Base-by-base conservation (phyloP, 306 rosid genomes). In the Cucurbita maxima region DNA sequence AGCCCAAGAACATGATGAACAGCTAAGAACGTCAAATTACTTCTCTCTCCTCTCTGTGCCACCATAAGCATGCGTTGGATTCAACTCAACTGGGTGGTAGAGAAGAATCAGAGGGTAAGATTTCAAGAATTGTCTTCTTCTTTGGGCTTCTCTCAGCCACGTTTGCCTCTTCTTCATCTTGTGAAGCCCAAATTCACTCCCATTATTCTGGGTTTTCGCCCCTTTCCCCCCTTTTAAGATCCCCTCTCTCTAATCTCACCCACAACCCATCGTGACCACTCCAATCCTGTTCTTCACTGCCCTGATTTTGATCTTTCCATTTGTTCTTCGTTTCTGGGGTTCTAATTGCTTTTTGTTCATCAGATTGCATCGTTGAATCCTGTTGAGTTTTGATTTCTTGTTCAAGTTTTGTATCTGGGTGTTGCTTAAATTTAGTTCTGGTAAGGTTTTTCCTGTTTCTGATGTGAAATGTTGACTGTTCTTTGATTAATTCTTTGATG, bases 171-270 rank as follows among this genome's bases (percentile, higher is more conserved):
- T 34, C 73, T 45, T 69, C 57, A 22, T 25, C 38, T 7, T 51
- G 58, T 69, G 57, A 69, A 48, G 43, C 73, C 73, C 73, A 69
- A 22, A 69, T 69, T 69, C 73, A 69, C 7, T 69, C 73, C 58
- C 19, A 48, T 34, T 13, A 14, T 25, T 13, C 20, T 47, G 56
- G 73, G 20, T 45, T 69, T 43, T 43, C 36, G 1, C 34, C 36
- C 30, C 9, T 58, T 61, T 59, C n/a, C 5, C 67, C 40, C 19
- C 40, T 60, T 40, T 62, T 34, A 34, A 62, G 30, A 38, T 37
- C 38, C 47, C 69, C 50, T 9, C n/a, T 16, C 48, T 40, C 16
- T 9, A 30, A 30, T 30, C 72, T 8, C 40, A 58, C n/a, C n/a
- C 57, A 47, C 4, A 68, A 68, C 73, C 73, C 73, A 47, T 68